Conservation (phyloP, 2,329 filamentous ascomycete genomes). For the Diatrype stigma region DNA sequence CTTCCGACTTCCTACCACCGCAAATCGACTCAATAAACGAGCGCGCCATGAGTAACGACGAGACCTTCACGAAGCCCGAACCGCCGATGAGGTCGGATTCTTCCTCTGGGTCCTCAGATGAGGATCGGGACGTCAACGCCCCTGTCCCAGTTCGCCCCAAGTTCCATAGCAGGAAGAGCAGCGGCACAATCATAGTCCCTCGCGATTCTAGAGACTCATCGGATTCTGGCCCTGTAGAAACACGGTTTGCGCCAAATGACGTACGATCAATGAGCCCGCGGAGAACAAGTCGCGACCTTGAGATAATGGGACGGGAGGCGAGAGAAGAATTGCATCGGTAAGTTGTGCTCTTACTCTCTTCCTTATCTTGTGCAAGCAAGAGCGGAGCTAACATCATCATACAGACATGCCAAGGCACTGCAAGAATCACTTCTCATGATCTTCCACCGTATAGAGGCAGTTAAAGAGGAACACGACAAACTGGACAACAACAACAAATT, state of each 20-base stretch:
- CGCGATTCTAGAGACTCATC: conserved; percentile 73
- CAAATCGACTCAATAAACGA: background rate
- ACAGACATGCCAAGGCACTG: conserved; percentile 79
- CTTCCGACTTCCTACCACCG: background rate
- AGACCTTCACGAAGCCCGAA: conserved; percentile 18
- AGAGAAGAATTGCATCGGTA: conserved; percentile 60
- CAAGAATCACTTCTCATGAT: conserved; percentile 87
- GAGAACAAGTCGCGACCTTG: conserved; percentile 84
- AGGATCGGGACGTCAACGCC: conserved; percentile 39
- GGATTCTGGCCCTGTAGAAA: conserved; percentile 67
- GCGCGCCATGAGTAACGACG: conserved; percentile 17
- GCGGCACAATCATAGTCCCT: conserved; percentile 77
- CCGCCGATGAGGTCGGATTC: conserved; percentile 25
- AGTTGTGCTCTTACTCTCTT: conserved; percentile 15
- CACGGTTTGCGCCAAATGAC: conserved; percentile 79
- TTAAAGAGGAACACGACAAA: conserved; percentile 93
- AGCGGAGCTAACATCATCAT: conserved; percentile 3
- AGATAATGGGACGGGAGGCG: conserved; percentile 80
- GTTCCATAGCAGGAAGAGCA: conserved; percentile 70
- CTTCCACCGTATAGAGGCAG: conserved; percentile 89
- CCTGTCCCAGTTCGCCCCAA: conserved; percentile 58
- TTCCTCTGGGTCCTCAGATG: conserved; percentile 24
- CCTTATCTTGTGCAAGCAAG: conserved; percentile 1
- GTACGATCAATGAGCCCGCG: conserved; percentile 92
- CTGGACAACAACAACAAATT: conserved; percentile 97